A percentile compares a stretch with the other conserved stretches of the same genome.
Evolutionary conservation across 306 rosid species (phyloP).

Genomic region (Prunus campanulata): DNA sequence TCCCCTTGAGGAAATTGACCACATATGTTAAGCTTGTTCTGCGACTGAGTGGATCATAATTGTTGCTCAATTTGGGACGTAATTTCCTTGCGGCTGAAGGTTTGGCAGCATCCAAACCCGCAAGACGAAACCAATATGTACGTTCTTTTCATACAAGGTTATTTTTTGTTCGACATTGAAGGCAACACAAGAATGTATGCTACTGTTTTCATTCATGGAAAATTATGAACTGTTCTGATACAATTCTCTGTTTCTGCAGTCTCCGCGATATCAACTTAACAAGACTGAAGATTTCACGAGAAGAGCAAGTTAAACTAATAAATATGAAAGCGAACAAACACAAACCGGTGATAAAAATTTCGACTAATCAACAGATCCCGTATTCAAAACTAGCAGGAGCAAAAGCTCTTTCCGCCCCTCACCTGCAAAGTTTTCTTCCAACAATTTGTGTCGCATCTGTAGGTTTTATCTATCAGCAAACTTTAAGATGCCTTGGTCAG

Average conservation of each 20-base stretch:
- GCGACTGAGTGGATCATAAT: neutral
- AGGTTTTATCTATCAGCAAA: neutral
- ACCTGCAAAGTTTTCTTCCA: constrained; percentile 15
- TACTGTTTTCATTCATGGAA: neutral
- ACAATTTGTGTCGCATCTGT: constrained; percentile 13
- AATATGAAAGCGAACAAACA: neutral
- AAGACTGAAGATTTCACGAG: neutral
- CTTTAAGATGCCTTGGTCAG: neutral
- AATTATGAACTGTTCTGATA: neutral
- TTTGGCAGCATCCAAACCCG: too few relatives aligned
- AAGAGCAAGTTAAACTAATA: neutral
- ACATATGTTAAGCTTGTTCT: too few relatives aligned
- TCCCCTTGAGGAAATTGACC: too few relatives aligned
- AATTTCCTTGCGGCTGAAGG: neutral
- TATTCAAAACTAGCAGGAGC: constrained; percentile 2
- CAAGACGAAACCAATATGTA: too few relatives aligned
- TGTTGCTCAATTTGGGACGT: neutral
- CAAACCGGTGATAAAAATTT: neutral
- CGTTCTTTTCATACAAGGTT: too few relatives aligned
- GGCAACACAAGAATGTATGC: neutral
- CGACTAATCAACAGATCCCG: neutral
- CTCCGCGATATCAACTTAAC: neutral
- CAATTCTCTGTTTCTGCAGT: neutral
- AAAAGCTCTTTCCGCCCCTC: constrained; percentile 12
- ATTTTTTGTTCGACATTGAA: neutral